A percentile compares a stretch with the other conserved stretches of the same genome.
Conservation (phyloP, 768 basidiomycete genomes). For the Termitomyces sp. region DNA sequence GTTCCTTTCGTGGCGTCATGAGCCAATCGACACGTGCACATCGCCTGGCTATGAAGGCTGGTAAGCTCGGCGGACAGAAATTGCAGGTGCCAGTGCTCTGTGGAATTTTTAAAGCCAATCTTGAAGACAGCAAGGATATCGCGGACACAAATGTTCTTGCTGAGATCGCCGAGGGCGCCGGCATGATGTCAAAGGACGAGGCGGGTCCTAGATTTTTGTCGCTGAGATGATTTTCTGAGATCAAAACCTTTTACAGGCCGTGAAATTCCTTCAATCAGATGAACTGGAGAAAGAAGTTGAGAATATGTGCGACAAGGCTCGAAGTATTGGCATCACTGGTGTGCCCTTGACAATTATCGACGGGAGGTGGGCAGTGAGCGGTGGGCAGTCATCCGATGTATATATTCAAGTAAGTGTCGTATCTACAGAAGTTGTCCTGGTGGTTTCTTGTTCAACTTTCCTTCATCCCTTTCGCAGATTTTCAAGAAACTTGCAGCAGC, state of each 20-base stretch:
- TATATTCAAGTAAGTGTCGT: constrained; percentile 54
- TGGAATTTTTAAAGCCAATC: constrained; percentile 61
- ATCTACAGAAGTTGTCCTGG: neutral
- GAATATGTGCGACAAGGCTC: constrained; percentile 56
- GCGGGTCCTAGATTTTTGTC: constrained; percentile 31
- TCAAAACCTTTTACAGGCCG: constrained; percentile 37
- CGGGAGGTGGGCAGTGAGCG: constrained; percentile 72
- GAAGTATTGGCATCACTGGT: constrained; percentile 66
- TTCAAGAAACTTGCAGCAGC: constrained; percentile 49
- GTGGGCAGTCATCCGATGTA: constrained; percentile 68
- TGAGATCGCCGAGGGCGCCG: constrained; percentile 49
- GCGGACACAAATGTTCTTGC: constrained; percentile 56
- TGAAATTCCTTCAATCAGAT: constrained; percentile 60
- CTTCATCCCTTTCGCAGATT: constrained; percentile 24
- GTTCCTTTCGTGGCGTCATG: constrained; percentile 57
- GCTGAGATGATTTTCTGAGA: neutral
- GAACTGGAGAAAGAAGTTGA: constrained; percentile 65
- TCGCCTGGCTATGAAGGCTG: constrained; percentile 69
- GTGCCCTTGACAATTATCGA: constrained; percentile 81
- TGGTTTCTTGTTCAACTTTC: neutral
- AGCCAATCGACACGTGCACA: constrained; percentile 69
- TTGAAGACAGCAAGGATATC: constrained; percentile 63
- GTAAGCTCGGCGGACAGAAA: constrained; percentile 53
- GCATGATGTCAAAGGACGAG: constrained; percentile 57
- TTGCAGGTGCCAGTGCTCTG: constrained; percentile 55